These are phyloP conservation scores for Pelargonium australe DNA, from an alignment of 441 rosid genomes.

Conservation along the genomic window DNA sequence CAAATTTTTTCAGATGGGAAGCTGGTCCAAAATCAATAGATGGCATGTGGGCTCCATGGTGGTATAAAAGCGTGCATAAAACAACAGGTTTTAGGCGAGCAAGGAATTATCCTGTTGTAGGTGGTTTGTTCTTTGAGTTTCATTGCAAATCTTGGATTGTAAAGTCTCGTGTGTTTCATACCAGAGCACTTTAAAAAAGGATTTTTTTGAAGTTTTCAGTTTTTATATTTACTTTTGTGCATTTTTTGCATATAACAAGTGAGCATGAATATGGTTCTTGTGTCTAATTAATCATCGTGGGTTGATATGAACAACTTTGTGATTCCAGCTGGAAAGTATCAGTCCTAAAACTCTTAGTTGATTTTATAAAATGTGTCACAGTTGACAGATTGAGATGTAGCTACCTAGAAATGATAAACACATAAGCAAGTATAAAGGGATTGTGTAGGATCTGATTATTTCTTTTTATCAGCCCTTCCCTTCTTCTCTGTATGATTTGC, in stretches of 20 bases:
- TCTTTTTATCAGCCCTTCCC: conserved; percentile 54
- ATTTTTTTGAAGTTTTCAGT: no score
- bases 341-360: no score
- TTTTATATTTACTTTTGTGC: no score
- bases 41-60: conserved; percentile 86
- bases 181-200: neutral
- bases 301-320: no score
- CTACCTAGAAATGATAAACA: neutral
- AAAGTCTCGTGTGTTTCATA: neutral
- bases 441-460: neutral
- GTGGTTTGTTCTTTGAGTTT: conserved; percentile 18
- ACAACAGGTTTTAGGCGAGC: conserved; percentile 49
- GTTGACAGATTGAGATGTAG: neutral
- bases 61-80: conserved; percentile 61
- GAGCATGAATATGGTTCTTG: no score
- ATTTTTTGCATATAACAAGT: no score
- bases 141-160: neutral
- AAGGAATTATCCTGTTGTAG: conserved; percentile 48
- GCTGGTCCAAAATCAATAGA: conserved; percentile 75
- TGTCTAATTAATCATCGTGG: no score
- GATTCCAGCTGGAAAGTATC: no score
- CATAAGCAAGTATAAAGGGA: neutral
- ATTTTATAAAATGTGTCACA: neutral
- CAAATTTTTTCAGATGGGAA: conserved; percentile 54
- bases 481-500: conserved; percentile 45